Conservation (phyloP, 139 green algal genomes). For the Coelastrella sp. region DNA sequence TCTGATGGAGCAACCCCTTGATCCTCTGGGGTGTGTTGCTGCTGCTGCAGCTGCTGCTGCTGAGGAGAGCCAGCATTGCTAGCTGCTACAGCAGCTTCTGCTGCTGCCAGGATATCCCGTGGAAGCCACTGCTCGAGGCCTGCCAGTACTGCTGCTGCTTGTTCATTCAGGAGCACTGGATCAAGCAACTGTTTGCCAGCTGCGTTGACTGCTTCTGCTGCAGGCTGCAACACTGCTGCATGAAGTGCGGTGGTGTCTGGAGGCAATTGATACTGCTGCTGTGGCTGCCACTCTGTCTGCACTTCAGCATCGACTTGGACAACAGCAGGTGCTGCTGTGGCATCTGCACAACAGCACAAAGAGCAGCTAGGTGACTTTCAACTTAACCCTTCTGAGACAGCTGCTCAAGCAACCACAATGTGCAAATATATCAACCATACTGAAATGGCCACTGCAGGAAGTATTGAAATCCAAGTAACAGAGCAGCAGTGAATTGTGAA, state of each 20-base stretch:
- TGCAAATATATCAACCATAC: too few species aligned
- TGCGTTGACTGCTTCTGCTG: neutral
- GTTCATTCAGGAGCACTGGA: neutral
- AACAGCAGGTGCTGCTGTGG: neutral
- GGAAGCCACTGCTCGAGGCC: constrained; percentile 7
- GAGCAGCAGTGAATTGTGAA: too few species aligned
- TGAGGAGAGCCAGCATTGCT: too few species aligned
- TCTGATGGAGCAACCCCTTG: neutral
- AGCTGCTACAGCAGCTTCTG: constrained; percentile 26
- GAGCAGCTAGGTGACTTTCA: neutral
- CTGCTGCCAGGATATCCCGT: neutral
- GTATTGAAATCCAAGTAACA: too few species aligned
- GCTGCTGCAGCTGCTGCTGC: neutral
- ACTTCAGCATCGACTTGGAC: constrained; percentile 26
- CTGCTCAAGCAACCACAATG: too few species aligned
- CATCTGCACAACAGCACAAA: neutral
- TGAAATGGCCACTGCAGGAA: too few species aligned
- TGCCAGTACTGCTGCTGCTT: constrained; percentile 27
- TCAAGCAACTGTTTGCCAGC: constrained; percentile 4
- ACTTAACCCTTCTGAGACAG: too few species aligned
- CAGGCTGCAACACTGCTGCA: neutral
- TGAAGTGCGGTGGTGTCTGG: neutral
- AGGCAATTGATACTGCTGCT: neutral
- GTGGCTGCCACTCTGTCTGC: constrained; percentile 1
- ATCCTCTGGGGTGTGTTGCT: neutral